Conservation (phyloP, 1,139 yeast genomes). For the Blastobotrys buckinghamii region DNA sequence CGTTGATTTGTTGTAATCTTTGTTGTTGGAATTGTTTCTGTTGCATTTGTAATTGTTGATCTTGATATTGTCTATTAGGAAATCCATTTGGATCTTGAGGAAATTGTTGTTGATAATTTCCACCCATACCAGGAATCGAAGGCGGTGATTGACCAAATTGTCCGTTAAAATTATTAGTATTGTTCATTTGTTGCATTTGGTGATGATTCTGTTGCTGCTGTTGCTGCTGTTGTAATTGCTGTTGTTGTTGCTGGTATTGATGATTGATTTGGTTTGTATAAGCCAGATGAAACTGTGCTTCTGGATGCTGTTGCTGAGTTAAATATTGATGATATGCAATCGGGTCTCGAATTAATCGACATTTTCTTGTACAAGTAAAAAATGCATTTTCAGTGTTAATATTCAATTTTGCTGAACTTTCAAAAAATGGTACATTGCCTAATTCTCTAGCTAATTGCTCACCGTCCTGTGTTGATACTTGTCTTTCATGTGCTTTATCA, state of each 20-base stretch:
- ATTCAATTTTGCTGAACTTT: conserved; percentile 88
- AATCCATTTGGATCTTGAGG: background rate
- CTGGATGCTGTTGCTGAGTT: conserved; percentile 11
- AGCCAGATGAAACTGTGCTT: conserved; percentile 8
- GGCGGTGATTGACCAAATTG: conserved; percentile 8
- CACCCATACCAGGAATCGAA: background rate
- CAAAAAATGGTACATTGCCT: conserved; percentile 81
- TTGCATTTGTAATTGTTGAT: conserved; percentile 12
- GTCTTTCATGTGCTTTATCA: conserved; percentile 72
- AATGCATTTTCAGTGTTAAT: conserved; percentile 90
- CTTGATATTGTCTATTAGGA: conserved; percentile 11
- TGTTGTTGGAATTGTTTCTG: conserved; percentile 12
- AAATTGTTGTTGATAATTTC: too few relatives aligned
- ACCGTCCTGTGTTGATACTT: conserved; percentile 78
- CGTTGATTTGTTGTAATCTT: conserved; percentile 11
- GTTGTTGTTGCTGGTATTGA: conserved; percentile 1
- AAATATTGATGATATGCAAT: conserved; percentile 13
- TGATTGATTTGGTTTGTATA: conserved; percentile 8
- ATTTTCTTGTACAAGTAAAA: conserved; percentile 81
- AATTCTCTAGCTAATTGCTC: conserved; percentile 57
- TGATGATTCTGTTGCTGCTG: too few relatives aligned
- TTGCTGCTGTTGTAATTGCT: too few relatives aligned
- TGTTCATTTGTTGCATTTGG: background rate
- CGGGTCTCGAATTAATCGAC: conserved; percentile 37
- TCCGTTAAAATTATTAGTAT: background rate